Evolutionary conservation across 2,329 filamentous ascomycete genomes (phyloP), one percentile per base, ranked within the genome.

Genomic region (Penicillium sp.): DNA sequence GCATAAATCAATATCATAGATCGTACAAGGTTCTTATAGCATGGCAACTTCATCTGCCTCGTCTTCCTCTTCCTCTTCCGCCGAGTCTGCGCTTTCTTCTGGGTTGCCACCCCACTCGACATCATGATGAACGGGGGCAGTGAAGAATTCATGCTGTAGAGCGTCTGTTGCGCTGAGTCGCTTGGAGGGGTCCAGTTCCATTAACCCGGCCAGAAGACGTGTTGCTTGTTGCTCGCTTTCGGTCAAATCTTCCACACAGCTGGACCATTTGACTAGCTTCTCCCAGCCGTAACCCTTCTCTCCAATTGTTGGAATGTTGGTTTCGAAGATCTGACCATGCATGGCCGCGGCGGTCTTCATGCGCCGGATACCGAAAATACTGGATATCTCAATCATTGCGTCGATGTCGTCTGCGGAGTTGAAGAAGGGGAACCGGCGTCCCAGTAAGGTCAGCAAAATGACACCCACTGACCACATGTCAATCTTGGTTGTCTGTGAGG

Each of bases 401-500:
- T 99, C 94, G 45, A 99, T 89, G 66, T 99, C 94, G 71, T 99
- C 94, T n/a, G 92, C 88, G 43, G 90, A 96, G 75, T 99, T 97
- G 81, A 99, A 99, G 75, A 99, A 99, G 1, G 94, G 94, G 66
- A 99, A 99, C 4, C 94, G 87, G 53, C 89, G 88, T 39, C 90
- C 93, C 13, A 99, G 80, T 59, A 99, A 88, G 0, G 94, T 99
- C n/a, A 99, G 80, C 2, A 99, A 82, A 51, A 99, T 96, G n/a
- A 99, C 92, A 40, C 94, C 94, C 0, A 88, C 92, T 22, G 91
- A 96, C 94, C 94, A 99, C 61, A 99, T 88, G 71, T 99, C 94
- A 63, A 99, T 94, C 63, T 93, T 88, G 41, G 89, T 93, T 4
- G 88, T 95, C 72, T 99, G 94, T 59, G 92, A 88, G 0, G 92